Conservation (phyloP, 805 yeast species). For the Dipodascopsis tothii region DNA sequence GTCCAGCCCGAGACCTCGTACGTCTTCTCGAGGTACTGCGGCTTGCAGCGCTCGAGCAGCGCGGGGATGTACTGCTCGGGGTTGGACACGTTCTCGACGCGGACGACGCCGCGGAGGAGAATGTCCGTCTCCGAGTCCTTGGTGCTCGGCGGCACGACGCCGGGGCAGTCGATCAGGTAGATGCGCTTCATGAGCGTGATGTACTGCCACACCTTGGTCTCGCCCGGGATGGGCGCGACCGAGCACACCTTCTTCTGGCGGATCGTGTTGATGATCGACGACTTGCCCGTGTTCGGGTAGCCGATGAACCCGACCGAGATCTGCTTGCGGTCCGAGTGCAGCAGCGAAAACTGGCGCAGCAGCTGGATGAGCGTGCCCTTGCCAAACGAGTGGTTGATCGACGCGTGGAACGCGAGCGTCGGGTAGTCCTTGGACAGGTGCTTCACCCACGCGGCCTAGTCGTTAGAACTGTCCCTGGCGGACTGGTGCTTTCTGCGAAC, state of each 20-base stretch:
- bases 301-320: slow-evolving; percentile 96
- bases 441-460: slow-evolving; percentile 94
- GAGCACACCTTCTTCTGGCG: slow-evolving; percentile 92
- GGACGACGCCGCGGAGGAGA: slow-evolving; percentile 90
- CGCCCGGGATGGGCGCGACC: slow-evolving; percentile 98
- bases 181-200: slow-evolving; percentile 94
- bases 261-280: slow-evolving; percentile 87
- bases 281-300: slow-evolving; percentile 96
- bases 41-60: slow-evolving; percentile 73
- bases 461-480: slow-evolving; percentile 18
- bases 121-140: slow-evolving; percentile 89
- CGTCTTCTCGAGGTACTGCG: slow-evolving; percentile 87
- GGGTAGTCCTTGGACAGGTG: slow-evolving; percentile 86
- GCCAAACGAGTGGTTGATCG: slow-evolving; percentile 94
- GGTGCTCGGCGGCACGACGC: slow-evolving; percentile 92
- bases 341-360: slow-evolving; percentile 81
- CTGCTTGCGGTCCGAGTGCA: slow-evolving; percentile 89
- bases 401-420: slow-evolving; percentile 95
- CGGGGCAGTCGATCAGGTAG: slow-evolving; percentile 95
- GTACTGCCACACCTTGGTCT: slow-evolving; percentile 98
- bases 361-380: slow-evolving; percentile 92
- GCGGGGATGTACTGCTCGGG: slow-evolving; percentile 95
- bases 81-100: slow-evolving; percentile 93
- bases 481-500: too few species aligned
- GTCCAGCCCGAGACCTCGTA: slow-evolving; percentile 90